Percentiles rank a stretch among this genome's conserved stretches.
Conservation (phyloP, 148 eudicot species). For the Dianthus caryophyllus region DNA sequence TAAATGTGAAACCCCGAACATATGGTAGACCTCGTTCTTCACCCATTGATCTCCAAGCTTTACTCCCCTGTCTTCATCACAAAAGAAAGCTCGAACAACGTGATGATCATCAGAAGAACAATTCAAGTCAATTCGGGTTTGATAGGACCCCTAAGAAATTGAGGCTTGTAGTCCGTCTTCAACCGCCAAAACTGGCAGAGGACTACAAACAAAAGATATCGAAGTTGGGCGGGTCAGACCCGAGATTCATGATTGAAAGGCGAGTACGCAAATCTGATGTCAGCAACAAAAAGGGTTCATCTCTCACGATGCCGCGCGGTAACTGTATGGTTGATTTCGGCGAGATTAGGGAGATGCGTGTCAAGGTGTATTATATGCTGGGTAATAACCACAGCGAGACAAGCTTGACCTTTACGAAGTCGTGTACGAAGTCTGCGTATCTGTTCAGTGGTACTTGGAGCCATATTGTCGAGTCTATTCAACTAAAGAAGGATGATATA, state of each 20-base stretch:
- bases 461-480: not conserved
- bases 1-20: not conserved
- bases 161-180: not conserved
- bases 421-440: not conserved
- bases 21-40: not conserved
- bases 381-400: not conserved
- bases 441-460: not conserved
- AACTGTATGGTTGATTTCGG: not conserved
- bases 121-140: not conserved
- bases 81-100: not conserved
- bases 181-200: not conserved
- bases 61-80: not conserved
- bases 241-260: not conserved
- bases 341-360: not conserved
- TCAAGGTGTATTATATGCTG: not conserved
- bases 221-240: not conserved
- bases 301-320: not conserved
- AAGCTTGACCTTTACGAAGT: not conserved
- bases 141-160: not conserved
- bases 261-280: not conserved
- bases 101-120: not conserved
- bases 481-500: not conserved
- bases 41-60: not conserved
- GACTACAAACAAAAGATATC: not conserved
- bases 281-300: not conserved